Conservation (phyloP, 106 monocot genomes). For the Triglochin maritima region DNA sequence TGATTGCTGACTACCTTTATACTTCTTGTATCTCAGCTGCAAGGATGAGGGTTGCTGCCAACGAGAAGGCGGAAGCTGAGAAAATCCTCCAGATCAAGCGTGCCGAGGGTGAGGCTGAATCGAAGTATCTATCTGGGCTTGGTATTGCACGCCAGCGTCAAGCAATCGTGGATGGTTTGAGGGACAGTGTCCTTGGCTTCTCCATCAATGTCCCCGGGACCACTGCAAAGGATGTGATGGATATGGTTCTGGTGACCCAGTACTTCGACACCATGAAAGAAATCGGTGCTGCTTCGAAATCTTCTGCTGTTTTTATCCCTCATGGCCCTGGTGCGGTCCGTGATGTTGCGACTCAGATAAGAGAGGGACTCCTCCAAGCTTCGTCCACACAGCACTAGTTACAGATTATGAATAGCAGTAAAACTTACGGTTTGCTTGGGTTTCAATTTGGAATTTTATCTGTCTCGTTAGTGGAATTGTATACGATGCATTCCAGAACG, state of each 20-base stretch:
- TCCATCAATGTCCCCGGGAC: slow-evolving; percentile 59
- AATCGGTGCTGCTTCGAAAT: slow-evolving; percentile 63
- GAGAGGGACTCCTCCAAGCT: slow-evolving; percentile 61
- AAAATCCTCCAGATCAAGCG: slow-evolving; percentile 79
- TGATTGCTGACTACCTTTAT: background rate
- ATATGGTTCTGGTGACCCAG: slow-evolving; percentile 86
- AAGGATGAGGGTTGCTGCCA: slow-evolving; percentile 66
- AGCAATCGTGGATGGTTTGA: slow-evolving; percentile 77
- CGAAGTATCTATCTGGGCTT: slow-evolving; percentile 75
- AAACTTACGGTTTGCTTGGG: too few relatives aligned
- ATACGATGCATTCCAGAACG: too few relatives aligned
- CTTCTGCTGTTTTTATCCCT: slow-evolving; percentile 65
- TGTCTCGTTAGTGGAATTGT: too few relatives aligned
- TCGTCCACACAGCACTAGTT: background rate
- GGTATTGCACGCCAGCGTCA: slow-evolving; percentile 81
- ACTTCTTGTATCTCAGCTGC: slow-evolving; percentile 25
- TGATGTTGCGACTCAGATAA: slow-evolving; percentile 58
- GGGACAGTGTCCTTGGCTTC: slow-evolving; percentile 73
- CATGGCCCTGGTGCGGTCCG: slow-evolving; percentile 64
- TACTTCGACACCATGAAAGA: slow-evolving; percentile 94
- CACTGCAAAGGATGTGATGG: slow-evolving; percentile 72
- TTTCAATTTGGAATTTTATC: too few relatives aligned
- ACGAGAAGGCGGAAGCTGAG: slow-evolving; percentile 80
- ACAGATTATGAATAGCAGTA: background rate
- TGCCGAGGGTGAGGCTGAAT: slow-evolving; percentile 81